Evolutionary conservation across 1,284 basidiomycete species (phyloP).

Genomic region (Cutaneotrichosporon arboriforme): DNA sequence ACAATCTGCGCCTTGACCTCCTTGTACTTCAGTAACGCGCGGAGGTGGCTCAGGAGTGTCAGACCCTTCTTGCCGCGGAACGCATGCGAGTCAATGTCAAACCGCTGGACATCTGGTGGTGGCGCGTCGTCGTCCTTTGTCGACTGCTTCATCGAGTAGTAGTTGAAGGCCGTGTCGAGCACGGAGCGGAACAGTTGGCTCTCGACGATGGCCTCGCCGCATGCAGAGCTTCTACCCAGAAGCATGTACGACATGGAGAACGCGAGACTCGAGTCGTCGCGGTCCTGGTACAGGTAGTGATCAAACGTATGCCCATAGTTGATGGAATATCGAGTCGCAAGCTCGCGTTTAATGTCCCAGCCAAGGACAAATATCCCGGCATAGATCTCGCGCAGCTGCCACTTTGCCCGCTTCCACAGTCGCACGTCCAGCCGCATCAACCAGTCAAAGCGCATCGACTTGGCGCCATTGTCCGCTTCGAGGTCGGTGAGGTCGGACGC

Average conservation of each 20-base stretch:
- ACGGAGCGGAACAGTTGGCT: constrained; percentile 68
- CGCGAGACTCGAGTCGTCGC: constrained; percentile 82
- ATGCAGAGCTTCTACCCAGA: constrained; percentile 77
- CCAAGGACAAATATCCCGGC: constrained; percentile 26
- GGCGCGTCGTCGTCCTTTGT: constrained; percentile 3
- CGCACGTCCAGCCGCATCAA: constrained; percentile 39
- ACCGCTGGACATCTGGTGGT: constrained; percentile 18
- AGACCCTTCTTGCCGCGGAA: constrained; percentile 93
- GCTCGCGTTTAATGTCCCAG: constrained; percentile 28
- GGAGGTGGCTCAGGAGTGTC: constrained; percentile 76
- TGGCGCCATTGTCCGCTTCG: not conserved
- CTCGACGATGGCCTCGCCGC: constrained; percentile 67
- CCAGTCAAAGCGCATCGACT: constrained; percentile 36
- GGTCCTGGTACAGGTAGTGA: constrained; percentile 80
- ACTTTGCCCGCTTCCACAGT: constrained; percentile 43
- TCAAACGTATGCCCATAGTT: constrained; percentile 85
- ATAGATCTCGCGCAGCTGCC: constrained; percentile 41
- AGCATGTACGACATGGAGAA: constrained; percentile 86
- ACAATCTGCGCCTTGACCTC: constrained; percentile 73
- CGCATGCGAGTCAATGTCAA: constrained; percentile 74
- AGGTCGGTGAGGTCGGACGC: constrained; percentile 13
- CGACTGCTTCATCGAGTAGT: constrained; percentile 53
- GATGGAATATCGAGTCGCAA: constrained; percentile 71
- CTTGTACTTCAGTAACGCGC: constrained; percentile 58
- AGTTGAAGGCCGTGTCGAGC: constrained; percentile 72